Evolutionary conservation across 768 basidiomycete species (phyloP).

Genomic region (Agrocybe pediades): DNA sequence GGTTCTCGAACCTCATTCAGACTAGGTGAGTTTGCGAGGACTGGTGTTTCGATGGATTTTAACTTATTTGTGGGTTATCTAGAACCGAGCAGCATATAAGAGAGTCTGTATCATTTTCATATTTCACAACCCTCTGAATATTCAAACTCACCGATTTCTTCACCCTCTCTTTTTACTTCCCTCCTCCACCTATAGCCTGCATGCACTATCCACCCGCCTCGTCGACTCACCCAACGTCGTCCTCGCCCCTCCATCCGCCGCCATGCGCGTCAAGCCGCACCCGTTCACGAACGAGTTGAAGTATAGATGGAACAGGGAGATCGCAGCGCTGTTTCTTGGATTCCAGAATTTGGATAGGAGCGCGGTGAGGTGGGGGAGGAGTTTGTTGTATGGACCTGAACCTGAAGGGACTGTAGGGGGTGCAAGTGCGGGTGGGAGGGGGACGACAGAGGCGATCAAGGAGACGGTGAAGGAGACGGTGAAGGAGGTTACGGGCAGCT

Average conservation of each 20-base stretch:
- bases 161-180: neutral
- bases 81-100: conserved; percentile 57
- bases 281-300: conserved; percentile 52
- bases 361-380: conserved; percentile 48
- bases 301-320: conserved; percentile 59
- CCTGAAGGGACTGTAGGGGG: too few relatives aligned
- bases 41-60: neutral
- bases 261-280: conserved; percentile 47
- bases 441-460: too few relatives aligned
- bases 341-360: conserved; percentile 47
- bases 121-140: neutral
- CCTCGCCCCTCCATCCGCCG: conserved; percentile 56
- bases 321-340: conserved; percentile 46
- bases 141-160: neutral
- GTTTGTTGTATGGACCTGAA: conserved; percentile 45
- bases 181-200: conserved; percentile 30
- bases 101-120: conserved; percentile 44
- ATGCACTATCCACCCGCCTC: conserved; percentile 51
- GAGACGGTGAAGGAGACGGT: too few relatives aligned
- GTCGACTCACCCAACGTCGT: conserved; percentile 46
- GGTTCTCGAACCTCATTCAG: conserved; percentile 66
- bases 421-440: too few relatives aligned
- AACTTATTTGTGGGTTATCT: neutral
- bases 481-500: too few relatives aligned
- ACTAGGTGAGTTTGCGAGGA: conserved; percentile 41